phyloP scores from a whole-genome alignment of 2,329 filamentous ascomycete genomes.

The Rutstroemia sp. region DNA sequence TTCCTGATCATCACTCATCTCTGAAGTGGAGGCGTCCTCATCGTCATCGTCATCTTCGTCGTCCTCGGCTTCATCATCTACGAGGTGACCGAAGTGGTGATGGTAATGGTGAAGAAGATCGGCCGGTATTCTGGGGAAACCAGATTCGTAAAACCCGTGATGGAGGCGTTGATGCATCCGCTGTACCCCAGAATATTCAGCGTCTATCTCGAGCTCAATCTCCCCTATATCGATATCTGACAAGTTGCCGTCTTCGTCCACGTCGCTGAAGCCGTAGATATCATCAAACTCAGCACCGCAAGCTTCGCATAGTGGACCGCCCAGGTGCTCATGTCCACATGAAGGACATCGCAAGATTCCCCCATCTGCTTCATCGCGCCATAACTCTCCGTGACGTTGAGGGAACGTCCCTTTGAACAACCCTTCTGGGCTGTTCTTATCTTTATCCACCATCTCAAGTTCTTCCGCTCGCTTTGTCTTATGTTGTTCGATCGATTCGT shows the following conservation, averaged over 20 bases:
- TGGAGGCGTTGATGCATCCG: not conserved
- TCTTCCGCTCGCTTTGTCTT: constrained; percentile 49
- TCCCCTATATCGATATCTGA: constrained; percentile 22
- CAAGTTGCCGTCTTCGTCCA: not conserved
- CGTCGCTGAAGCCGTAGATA: constrained; percentile 12
- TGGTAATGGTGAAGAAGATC: constrained; percentile 6
- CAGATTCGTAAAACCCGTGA: not conserved
- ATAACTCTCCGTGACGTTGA: constrained; percentile 10
- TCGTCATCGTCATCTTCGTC: constrained; percentile 4
- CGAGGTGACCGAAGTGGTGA: constrained; percentile 1
- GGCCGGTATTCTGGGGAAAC: not conserved
- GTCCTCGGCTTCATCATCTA: not conserved
- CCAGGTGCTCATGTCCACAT: constrained; percentile 57
- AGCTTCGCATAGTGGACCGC: constrained; percentile 43
- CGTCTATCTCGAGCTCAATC: constrained; percentile 10
- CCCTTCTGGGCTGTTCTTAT: constrained; percentile 48
- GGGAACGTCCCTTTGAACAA: constrained; percentile 51
- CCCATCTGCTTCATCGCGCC: constrained; percentile 51
- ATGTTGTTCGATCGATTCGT: constrained; percentile 57
- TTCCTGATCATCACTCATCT: constrained; percentile 6
- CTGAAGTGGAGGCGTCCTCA: constrained; percentile 4
- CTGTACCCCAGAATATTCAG: not conserved
- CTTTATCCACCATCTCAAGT: constrained; percentile 48
- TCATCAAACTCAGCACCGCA: constrained; percentile 36
- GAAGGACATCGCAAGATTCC: constrained; percentile 53